phyloP scores from a whole-genome alignment of 2,329 filamentous ascomycete species.

The Colletotrichum tofieldiae region DNA sequence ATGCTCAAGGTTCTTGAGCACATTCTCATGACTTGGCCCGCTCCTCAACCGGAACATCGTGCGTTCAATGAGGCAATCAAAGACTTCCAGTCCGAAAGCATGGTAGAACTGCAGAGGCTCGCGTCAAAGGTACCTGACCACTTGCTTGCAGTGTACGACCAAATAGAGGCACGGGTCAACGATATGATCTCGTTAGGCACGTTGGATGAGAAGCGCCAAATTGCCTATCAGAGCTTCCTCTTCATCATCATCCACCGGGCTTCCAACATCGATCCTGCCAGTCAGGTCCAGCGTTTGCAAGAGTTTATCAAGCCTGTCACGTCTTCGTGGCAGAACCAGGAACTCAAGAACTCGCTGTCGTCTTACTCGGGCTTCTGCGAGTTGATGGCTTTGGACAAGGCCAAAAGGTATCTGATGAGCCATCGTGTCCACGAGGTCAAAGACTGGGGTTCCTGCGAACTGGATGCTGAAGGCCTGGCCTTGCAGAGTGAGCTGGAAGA shows the following conservation, averaged over 20 bases:
- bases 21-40: conserved; percentile 87
- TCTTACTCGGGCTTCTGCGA: conserved; percentile 86
- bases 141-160: conserved; percentile 88
- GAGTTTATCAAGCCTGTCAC: conserved; percentile 88
- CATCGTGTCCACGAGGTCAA: conserved; percentile 81
- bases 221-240: conserved; percentile 90
- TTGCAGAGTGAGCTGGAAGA: conserved; percentile 86
- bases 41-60: conserved; percentile 78
- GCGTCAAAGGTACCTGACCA: conserved; percentile 94
- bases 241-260: conserved; percentile 96
- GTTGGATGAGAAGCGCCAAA: conserved; percentile 85
- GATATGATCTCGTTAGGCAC: conserved; percentile 82
- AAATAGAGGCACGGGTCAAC: conserved; percentile 86
- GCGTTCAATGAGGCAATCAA: conserved; percentile 91
- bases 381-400: conserved; percentile 83
- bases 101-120: conserved; percentile 89
- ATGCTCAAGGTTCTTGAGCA: conserved; percentile 93
- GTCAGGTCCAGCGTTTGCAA: conserved; percentile 80
- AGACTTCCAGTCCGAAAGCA: conserved; percentile 87
- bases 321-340: conserved; percentile 82
- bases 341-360: conserved; percentile 78
- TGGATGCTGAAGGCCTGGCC: conserved; percentile 85
- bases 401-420: conserved; percentile 83
- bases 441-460: conserved; percentile 85
- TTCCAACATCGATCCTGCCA: conserved; percentile 78